phyloP scores from a whole-genome alignment of 108 stramenopile genomes.

The Parmales sp. region DNA sequence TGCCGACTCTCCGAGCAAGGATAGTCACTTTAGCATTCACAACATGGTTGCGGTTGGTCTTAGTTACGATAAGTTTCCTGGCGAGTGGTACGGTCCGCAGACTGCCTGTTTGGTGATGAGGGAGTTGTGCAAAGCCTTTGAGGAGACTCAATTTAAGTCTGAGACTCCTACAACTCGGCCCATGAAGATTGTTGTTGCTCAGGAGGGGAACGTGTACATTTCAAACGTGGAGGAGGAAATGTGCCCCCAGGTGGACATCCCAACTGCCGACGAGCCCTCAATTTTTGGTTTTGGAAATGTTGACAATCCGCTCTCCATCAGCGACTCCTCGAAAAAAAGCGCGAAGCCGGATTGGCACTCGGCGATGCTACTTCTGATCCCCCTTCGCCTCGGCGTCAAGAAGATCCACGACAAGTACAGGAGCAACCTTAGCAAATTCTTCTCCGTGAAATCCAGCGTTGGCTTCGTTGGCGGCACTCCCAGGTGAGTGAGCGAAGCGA shows the following conservation, averaged over 20 bases:
- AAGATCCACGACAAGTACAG: conserved; percentile 46
- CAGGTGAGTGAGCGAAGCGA: too few relatives aligned
- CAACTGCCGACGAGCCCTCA: neutral
- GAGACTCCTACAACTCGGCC: neutral
- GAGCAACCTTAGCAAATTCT: conserved; percentile 35
- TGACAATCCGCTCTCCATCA: conserved; percentile 3
- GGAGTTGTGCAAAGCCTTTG: conserved; percentile 51
- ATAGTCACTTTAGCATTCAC: conserved; percentile 25
- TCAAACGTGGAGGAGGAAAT: conserved; percentile 57
- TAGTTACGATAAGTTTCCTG: conserved; percentile 58
- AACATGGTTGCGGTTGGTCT: conserved; percentile 74
- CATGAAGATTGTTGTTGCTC: conserved; percentile 19
- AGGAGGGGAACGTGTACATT: conserved; percentile 71
- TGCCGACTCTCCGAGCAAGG: neutral
- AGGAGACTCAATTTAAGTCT: conserved; percentile 6
- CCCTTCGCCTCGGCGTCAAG: conserved; percentile 59
- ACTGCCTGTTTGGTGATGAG: conserved; percentile 67
- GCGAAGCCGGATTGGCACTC: conserved; percentile 48
- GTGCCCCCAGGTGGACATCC: conserved; percentile 13
- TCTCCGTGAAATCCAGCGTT: conserved; percentile 65
- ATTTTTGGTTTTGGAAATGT: conserved; percentile 19
- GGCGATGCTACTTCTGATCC: conserved; percentile 55
- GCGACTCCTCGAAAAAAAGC: neutral
- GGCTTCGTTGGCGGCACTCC: conserved; percentile 79
- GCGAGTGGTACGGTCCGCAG: conserved; percentile 82